Base-by-base conservation (phyloP, 1,139 yeast species). In the Spathaspora sp. region DNA sequence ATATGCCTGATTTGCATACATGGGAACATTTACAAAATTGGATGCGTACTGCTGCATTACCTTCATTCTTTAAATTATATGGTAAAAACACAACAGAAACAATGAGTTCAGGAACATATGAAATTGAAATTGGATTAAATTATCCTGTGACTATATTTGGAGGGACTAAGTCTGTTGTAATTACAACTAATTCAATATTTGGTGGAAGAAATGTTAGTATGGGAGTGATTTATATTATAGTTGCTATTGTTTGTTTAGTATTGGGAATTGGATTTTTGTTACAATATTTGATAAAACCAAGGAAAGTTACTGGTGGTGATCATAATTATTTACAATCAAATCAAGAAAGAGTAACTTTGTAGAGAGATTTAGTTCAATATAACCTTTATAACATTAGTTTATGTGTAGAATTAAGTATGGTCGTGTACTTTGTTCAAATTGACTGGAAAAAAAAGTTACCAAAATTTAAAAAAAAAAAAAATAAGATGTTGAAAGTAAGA, bases 31-130 rank as follows among this genome's bases (percentile, higher is more conserved):
- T 72, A 33, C 89, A 85, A 64, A 86, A 86, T 58, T 86, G 95
- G 95, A 86, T 86, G 95, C 75, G 90, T 56, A 86, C 93, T 1
- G 89, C 93, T 0, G 91, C 89, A 0, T 71, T 86, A 49, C 86
- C 91, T 23, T 72, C 78, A 9, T 84, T 84, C 59, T 78, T 82
- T 68, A 86, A 86, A 58, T 63, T 86, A 27, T 84, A 86, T 48
- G 80, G 85, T 17, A 74, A 77, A 50, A 84, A 83, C 59, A 72
- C 72, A 13, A 68, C 79, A 3, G 73, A 67, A 7, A 60, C 78
- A 1, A 61, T 86, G 47, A 52, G 64, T 1, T 73, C 80, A 5
- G 93, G 93, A 4, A 75, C 79, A 18, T 86, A 86, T 56, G 73
- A 80, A 51, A 61, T 86, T 16, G 74, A 76, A 43, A 74, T 86